Evolutionary conservation across 202 grass and related monocot species (phyloP), one percentile per base, ranked within the genome.

Genomic region (Setaria italica): DNA sequence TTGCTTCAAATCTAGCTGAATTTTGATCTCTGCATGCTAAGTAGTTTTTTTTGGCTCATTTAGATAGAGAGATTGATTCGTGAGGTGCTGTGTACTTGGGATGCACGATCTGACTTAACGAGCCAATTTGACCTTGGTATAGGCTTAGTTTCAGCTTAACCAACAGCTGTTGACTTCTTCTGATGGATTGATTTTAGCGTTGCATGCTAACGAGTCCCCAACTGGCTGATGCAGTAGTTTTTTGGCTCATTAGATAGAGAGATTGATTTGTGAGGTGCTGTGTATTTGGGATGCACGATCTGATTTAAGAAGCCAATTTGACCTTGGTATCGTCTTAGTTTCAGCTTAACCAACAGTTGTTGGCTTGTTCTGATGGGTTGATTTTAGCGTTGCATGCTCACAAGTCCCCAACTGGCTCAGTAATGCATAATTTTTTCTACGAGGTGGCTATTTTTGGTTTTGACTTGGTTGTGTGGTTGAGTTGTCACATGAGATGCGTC

Each of bases 121-220:
- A 62, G 10, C 35, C 67, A 39, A 48, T 82, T 39, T 74, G 19
- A 60, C 6, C 16, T 81, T 81, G 13, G 17, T 41, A 33, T 33
- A 12, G 0, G 30, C 30, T 76, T 64, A 45, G 19, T 74, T 51
- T 67, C 13, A 58, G 4, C 39, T 39, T 39, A 74, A 8, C 1
- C 13, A 74, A 10, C n/a, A 67, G 32, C 53, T 67, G 68, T 70
- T 75, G 56, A 79, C 43, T 45, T 76, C 21, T 54, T 63, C 48
- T 74, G 74, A 60, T 47, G 8, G 74, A 42, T 42, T 0, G 34
- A 54, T 32, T 32, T 56, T 7, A 75, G 17, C 11, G 51, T 39
- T 34, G 4, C 34, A 29, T 68, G 47, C 19, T 80, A 17, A 37
- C 19, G 8, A 80, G 19, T 68, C 1, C 37, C 4, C 6, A 41